phyloP scores from a whole-genome alignment of 2,329 filamentous ascomycete species.

The Fusarium sp. region DNA sequence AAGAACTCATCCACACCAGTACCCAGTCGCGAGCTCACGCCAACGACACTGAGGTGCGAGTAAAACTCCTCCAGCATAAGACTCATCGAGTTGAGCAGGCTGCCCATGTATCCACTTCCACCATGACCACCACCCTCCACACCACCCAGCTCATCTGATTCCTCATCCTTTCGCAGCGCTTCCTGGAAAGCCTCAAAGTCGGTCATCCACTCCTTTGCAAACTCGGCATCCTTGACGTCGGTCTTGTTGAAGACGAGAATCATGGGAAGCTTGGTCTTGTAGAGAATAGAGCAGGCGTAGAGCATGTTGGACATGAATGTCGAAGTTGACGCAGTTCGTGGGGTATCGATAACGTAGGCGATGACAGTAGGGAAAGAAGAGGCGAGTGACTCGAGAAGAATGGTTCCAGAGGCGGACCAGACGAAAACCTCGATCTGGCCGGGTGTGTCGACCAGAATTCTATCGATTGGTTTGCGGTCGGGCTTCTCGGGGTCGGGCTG shows the following conservation, averaged over 20 bases:
- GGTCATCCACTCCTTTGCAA: constrained; percentile 99
- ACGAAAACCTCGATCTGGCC: constrained; percentile 99
- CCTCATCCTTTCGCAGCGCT: constrained; percentile 84
- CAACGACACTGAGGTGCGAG: constrained; percentile 90
- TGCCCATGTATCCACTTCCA: constrained; percentile 96
- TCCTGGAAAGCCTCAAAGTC: constrained; percentile 97
- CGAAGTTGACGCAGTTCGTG: constrained; percentile 89
- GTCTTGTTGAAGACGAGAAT: constrained; percentile 99
- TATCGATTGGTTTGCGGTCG: constrained; percentile 74
- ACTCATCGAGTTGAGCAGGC: constrained; percentile 96
- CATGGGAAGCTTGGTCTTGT: constrained; percentile 99
- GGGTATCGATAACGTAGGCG: constrained; percentile 97
- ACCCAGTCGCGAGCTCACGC: constrained; percentile 92
- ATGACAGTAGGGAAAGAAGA: constrained; percentile 97
- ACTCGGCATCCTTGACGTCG: constrained; percentile 89
- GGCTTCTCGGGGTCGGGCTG: constrained; percentile 71
- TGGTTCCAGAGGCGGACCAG: constrained; percentile 95
- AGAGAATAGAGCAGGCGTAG: constrained; percentile 97
- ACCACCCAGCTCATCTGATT: constrained; percentile 80
- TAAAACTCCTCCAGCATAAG: constrained; percentile 98
- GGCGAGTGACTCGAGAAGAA: constrained; percentile 91
- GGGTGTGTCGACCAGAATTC: constrained; percentile 94
- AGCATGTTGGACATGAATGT: constrained; percentile 99
- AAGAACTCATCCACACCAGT: constrained; percentile 96
- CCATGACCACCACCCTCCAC: constrained; percentile 76